Base-by-base conservation (phyloP, 169 alveolate genomes). In the Fabrea salina region DNA sequence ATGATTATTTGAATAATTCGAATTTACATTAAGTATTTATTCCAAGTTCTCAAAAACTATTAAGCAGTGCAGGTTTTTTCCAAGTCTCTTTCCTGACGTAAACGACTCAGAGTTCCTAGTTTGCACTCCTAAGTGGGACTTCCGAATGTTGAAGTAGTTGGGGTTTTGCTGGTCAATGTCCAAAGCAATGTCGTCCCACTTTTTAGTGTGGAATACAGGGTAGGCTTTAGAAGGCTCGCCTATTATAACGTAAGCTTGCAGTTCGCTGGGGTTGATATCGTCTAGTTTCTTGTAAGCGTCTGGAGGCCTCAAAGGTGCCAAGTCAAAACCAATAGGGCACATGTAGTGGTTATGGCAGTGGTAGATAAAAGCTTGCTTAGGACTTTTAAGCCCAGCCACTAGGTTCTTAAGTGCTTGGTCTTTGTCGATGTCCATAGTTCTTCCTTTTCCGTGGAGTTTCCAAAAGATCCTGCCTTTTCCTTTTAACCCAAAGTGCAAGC, bases 321-420 rank as follows among this genome's bases (percentile, higher is more conserved):
- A 33, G 61, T 90, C 95, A 76, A 44, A 90, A 0, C 95, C 95
- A 35, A 90, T 84, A 2, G 95, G 95, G 66, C 91, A 87, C 76
- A 87, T 81, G 56, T 91, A 88, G 58, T 91, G 95, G 68, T 91
- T 87, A 70, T 80, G 79, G 19, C 92, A 89, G 78, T 91, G 95
- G 56, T 90, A 90, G 35, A 90, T 90, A 39, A 64, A 90, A 25
- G 92, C 82, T 39, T 67, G 75, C 49, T 75, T 80, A 41, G 64
- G 80, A 35, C 61, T 27, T 75, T 72, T 59, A 39, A 86, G 66
- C 16, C 95, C 93, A 35, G 81, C 50, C 33, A 72, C 79, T 39
- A 91, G 53, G 8, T 68, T 74, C 8, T 78, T 50, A 7, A 85
- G 59, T 2, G 95, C 93, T 41, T 86, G 49, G 5, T 86, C 89